Percentiles rank a stretch among this genome's conserved stretches.
phyloP scores from a whole-genome alignment of 169 alveolate species.

The Plasmodium billcollinsi region DNA sequence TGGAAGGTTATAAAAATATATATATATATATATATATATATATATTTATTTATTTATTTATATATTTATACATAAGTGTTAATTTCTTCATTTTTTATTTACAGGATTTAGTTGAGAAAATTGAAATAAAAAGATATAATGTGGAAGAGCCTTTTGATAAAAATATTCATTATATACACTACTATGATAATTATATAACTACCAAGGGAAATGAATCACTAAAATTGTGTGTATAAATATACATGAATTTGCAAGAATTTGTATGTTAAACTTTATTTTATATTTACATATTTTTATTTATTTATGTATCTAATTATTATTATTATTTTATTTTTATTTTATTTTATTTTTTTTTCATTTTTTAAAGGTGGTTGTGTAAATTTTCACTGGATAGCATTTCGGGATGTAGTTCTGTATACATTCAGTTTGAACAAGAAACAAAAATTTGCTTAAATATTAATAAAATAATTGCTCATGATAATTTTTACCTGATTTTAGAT shows the following conservation, averaged over 20 bases:
- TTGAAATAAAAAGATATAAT: conserved; percentile 9
- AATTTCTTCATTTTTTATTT: neutral
- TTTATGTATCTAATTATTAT: neutral
- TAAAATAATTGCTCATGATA: conserved; percentile 33
- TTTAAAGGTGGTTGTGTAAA: conserved; percentile 37
- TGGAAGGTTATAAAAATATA: conserved; percentile 10
- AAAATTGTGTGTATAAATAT: conserved; percentile 23
- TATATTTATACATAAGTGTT: neutral
- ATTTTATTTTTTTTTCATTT: too few species aligned
- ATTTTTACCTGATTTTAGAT: conserved; percentile 17
- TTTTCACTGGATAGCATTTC: neutral
- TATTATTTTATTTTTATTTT: neutral
- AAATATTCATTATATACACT: conserved; percentile 18
- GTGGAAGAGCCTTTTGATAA: conserved; percentile 2
- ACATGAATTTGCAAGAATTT: neutral
- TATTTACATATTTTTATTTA: neutral
- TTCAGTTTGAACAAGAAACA: conserved; percentile 17
- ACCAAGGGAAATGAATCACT: conserved; percentile 43
- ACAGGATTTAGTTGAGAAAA: conserved; percentile 36
- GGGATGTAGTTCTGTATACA: neutral
- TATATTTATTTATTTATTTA: neutral
- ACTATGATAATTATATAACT: conserved; percentile 42
- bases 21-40: neutral
- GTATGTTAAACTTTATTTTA: neutral
- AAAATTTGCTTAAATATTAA: conserved; percentile 16